Percentiles rank a stretch among this genome's conserved stretches.
These are phyloP conservation scores for Trypanosoma cruzi DNA, from an alignment of 208 protist genomes.

Conservation along the genomic window DNA sequence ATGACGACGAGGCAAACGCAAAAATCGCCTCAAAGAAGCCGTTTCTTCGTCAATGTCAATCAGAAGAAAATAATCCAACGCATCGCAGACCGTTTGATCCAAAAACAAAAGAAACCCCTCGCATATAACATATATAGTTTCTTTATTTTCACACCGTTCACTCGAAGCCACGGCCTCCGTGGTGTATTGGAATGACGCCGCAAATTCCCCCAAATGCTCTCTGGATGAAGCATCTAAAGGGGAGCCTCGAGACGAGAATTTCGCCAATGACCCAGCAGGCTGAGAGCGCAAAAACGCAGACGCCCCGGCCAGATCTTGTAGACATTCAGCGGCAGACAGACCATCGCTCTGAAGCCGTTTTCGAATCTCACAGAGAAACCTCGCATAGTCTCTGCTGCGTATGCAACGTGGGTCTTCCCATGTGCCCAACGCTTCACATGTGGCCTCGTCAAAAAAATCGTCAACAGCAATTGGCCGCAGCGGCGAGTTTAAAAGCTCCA, in stretches of 20 bases:
- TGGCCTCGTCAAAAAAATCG: constrained; percentile 39
- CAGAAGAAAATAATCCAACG: constrained; percentile 42
- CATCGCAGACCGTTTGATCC: constrained; percentile 9
- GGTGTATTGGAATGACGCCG: constrained; percentile 7
- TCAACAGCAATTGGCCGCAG: constrained; percentile 57
- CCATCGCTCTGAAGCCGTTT: constrained; percentile 4
- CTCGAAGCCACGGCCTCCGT: neutral
- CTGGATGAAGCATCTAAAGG: constrained; percentile 35
- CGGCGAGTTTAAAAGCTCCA: constrained; percentile 37
- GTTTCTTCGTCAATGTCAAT: constrained; percentile 47
- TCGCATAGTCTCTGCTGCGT: constrained; percentile 21
- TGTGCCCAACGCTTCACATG: constrained; percentile 39
- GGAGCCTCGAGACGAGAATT: neutral
- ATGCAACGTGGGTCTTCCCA: constrained; percentile 67
- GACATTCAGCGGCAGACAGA: neutral
- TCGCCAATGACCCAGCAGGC: neutral
- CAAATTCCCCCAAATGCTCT: constrained; percentile 47
- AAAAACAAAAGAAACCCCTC: constrained; percentile 58
- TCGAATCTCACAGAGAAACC: constrained; percentile 8
- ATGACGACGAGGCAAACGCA: constrained; percentile 47
- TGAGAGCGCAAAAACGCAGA: neutral
- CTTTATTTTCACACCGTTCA: neutral
- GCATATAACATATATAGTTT: constrained; percentile 42
- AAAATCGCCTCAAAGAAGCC: constrained; percentile 59
- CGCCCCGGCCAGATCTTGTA: constrained; percentile 24